Percentiles rank a stretch among this genome's conserved stretches.
phyloP scores from a whole-genome alignment of 805 yeast species.

The Lipomyces yamadae region DNA sequence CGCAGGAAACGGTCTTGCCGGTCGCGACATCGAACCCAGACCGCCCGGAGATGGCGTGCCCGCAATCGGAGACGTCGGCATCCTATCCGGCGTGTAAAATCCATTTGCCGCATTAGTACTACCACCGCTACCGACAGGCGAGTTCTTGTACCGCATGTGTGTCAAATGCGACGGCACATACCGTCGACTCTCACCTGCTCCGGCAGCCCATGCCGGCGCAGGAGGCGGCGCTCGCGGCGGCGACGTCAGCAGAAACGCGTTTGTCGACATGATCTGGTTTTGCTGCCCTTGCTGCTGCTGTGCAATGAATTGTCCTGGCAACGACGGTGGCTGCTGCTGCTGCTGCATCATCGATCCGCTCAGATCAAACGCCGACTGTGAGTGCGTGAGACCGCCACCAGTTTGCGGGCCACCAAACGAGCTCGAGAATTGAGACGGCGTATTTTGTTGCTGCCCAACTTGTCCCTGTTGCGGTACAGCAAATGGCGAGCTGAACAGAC shows the following conservation, averaged over 20 bases:
- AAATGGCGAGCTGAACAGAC: neutral
- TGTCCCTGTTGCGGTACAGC: neutral
- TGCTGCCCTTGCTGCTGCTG: conserved; percentile 35
- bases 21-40: neutral
- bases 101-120: neutral
- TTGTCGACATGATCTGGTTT: conserved; percentile 11
- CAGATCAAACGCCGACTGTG: conserved; percentile 32
- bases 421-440: neutral
- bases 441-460: conserved; percentile 15
- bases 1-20: neutral
- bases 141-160: conserved; percentile 29
- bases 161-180: conserved; percentile 32
- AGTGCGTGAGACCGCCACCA: conserved; percentile 16
- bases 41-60: neutral
- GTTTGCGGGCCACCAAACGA: neutral
- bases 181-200: conserved; percentile 20
- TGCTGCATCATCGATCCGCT: conserved; percentile 35
- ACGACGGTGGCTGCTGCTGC: conserved; percentile 40
- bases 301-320: conserved; percentile 28
- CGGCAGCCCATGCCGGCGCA: conserved; percentile 24
- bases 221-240: conserved; percentile 25
- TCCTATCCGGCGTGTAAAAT: conserved; percentile 6
- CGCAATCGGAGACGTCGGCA: neutral
- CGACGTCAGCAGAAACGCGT: conserved; percentile 19
- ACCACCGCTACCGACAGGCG: neutral